Evolutionary conservation across 129 eudicot species (phyloP).

Genomic region (Sambucus nigra): DNA sequence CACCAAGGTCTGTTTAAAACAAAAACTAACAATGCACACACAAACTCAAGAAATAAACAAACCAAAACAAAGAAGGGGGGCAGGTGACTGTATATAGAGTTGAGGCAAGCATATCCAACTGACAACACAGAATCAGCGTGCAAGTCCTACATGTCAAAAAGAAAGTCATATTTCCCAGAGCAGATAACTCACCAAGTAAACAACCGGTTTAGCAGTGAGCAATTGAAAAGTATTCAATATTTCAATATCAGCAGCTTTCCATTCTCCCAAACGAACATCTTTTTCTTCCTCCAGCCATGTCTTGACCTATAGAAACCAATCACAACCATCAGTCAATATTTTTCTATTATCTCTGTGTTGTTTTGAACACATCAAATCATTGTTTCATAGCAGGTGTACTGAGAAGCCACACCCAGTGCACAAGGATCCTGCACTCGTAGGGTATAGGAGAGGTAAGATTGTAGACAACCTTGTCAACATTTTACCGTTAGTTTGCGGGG

Average conservation of each 20-base stretch:
- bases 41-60: no score
- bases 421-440: no score
- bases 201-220: conserved; percentile 99
- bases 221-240: conserved; percentile 80
- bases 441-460: no score
- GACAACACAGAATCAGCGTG: not conserved
- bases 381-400: no score
- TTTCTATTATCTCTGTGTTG: not conserved
- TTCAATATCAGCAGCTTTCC: conserved; percentile 99
- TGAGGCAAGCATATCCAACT: not conserved
- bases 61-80: not conserved
- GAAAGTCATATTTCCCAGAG: not conserved
- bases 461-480: no score
- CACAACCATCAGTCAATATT: conserved; percentile 3
- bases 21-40: no score
- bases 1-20: no score
- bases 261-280: conserved; percentile 79
- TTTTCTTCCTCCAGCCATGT: conserved; percentile 73
- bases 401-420: no score
- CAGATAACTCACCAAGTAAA: conserved; percentile 62
- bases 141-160: not conserved
- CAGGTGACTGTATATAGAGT: no score
- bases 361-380: not conserved
- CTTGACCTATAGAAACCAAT: conserved; percentile 42
- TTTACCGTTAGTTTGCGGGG: no score